Conservation (phyloP, 2,329 filamentous ascomycete species). For the Cytospora leucostoma region DNA sequence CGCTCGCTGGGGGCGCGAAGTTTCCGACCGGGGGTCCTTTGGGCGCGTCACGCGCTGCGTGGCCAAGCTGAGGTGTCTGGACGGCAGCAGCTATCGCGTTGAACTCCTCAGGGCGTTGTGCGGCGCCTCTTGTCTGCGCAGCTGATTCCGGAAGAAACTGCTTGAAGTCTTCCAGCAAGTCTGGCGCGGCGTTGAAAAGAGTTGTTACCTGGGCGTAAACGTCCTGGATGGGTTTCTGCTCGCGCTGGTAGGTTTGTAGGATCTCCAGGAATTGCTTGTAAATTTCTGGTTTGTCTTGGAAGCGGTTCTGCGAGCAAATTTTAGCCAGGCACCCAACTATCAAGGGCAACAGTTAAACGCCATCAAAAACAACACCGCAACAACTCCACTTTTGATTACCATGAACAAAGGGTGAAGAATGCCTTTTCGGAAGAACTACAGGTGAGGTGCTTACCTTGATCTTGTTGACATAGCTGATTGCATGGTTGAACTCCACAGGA, state of each 20-base stretch:
- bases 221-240: slow-evolving; percentile 97
- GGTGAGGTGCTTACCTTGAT: slow-evolving; percentile 73
- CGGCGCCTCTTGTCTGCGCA: slow-evolving; percentile 58
- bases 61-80: slow-evolving; percentile 57
- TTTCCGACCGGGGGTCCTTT: slow-evolving; percentile 93
- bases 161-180: slow-evolving; percentile 96
- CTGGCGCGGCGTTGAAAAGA: slow-evolving; percentile 88
- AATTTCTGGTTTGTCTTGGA: slow-evolving; percentile 93
- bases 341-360: slow-evolving; percentile 7
- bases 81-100: slow-evolving; percentile 48
- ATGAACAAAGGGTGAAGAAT: neutral
- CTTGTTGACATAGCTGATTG: slow-evolving; percentile 99
- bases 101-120: slow-evolving; percentile 67
- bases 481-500: slow-evolving; percentile 98
- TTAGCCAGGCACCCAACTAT: slow-evolving; percentile 21
- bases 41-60: slow-evolving; percentile 58
- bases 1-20: slow-evolving; percentile 80
- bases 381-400: neutral
- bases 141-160: slow-evolving; percentile 93
- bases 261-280: slow-evolving; percentile 99
- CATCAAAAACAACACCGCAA: neutral
- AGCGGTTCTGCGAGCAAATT: slow-evolving; percentile 72
- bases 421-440: neutral
- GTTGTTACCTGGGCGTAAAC: slow-evolving; percentile 96
- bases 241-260: slow-evolving; percentile 94